phyloP scores from a whole-genome alignment of 2,329 filamentous ascomycete genomes.

The Apiospora arundinis region DNA sequence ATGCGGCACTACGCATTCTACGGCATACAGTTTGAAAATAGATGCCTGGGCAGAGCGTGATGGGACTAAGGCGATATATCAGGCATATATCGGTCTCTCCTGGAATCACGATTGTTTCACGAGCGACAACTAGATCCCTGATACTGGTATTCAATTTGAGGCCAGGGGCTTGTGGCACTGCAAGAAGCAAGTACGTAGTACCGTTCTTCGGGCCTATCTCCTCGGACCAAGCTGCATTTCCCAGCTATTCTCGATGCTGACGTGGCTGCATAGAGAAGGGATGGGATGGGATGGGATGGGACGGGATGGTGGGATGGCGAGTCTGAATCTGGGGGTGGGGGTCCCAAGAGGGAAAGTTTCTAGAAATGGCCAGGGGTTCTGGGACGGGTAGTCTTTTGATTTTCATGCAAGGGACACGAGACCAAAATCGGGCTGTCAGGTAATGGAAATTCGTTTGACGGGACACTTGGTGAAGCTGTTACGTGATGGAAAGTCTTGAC shows the following conservation, averaged over 20 bases:
- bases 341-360: constrained; percentile 11
- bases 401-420: constrained; percentile 16
- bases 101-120: not conserved
- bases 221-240: not conserved
- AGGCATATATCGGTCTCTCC: not conserved
- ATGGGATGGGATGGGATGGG: not conserved
- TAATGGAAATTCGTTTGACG: constrained; percentile 1
- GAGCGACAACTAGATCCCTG: not conserved
- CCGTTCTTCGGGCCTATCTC: not conserved
- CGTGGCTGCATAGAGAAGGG: constrained; percentile 11
- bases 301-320: not conserved
- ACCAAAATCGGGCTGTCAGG: constrained; percentile 11
- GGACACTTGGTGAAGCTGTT: constrained; percentile 19
- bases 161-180: not conserved
- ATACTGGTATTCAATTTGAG: not conserved
- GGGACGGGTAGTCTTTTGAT: not conserved
- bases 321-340: constrained; percentile 8
- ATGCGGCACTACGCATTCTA: not conserved
- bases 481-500: constrained; percentile 19
- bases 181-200: not conserved
- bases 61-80: not conserved
- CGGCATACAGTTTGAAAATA: not conserved
- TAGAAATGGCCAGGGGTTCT: not conserved
- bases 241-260: constrained; percentile 14
- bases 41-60: not conserved